Evolutionary conservation across 2,329 filamentous ascomycete genomes (phyloP).

Genomic region (Metarhizium sp.): DNA sequence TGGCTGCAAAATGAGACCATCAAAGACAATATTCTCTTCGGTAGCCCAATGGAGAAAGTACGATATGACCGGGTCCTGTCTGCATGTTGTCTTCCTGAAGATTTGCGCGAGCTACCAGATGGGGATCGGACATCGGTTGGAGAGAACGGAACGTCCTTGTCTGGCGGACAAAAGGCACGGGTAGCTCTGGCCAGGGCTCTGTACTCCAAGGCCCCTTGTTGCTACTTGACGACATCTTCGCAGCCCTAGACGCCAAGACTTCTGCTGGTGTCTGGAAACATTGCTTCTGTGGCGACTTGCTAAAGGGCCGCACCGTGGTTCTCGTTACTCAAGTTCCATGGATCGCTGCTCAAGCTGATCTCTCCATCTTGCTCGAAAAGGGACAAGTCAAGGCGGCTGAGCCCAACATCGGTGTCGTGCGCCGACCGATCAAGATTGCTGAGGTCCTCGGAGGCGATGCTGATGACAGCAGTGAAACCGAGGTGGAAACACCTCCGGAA

Average conservation of each 20-base stretch:
- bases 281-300: slow-evolving; percentile 46
- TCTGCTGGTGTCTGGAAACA: slow-evolving; percentile 45
- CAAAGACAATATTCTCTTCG: slow-evolving; percentile 45
- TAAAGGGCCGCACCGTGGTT: slow-evolving; percentile 44
- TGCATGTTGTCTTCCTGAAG: slow-evolving; percentile 42
- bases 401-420: slow-evolving; percentile 34
- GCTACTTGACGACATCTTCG: slow-evolving; percentile 50
- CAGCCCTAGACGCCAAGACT: slow-evolving; percentile 50
- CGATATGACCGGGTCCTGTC: slow-evolving; percentile 46
- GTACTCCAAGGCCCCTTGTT: slow-evolving; percentile 46
- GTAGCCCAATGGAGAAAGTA: slow-evolving; percentile 37
- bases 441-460: slow-evolving; percentile 26
- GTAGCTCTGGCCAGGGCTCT: slow-evolving; percentile 47
- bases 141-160: slow-evolving; percentile 45
- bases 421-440: slow-evolving; percentile 33
- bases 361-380: slow-evolving; percentile 35
- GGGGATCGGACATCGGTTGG: slow-evolving; percentile 44
- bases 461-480: slow-evolving; percentile 21
- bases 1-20: slow-evolving; percentile 51
- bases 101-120: slow-evolving; percentile 39
- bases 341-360: slow-evolving; percentile 41
- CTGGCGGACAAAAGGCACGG: slow-evolving; percentile 47
- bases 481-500: slow-evolving; percentile 17
- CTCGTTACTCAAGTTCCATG: slow-evolving; percentile 48
- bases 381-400: slow-evolving; percentile 32